Evolutionary conservation across 2,329 filamentous ascomycete species (phyloP), one percentile per base, ranked within the genome.

Genomic region (Juglanconis sp.): DNA sequence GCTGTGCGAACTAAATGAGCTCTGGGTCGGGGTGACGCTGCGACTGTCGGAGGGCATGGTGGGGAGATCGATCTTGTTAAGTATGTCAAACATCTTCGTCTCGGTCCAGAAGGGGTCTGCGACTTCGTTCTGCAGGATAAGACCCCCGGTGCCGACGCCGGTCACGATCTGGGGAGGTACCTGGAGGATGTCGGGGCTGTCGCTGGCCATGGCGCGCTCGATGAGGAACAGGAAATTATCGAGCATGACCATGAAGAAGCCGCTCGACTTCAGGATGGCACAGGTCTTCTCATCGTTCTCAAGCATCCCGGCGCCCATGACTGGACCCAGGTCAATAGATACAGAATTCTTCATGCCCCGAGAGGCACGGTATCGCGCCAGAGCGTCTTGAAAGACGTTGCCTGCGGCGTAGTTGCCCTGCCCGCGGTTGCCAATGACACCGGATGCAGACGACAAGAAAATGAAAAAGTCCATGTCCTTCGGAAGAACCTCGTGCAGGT

Each of bases 391-490:
- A 64, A 80, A 82, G 52, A 71, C 72, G 65, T 84, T 83, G 5
- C 80, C 83, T 0, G 82, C 81, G 2, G 81, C 79, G 63, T 87
- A 87, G 68, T 84, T 85, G 13, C 81, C 78, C 62, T 87, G 84
- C 0, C 82, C 81, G 5, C 80, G 78, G 64, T 80, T 85, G 36
- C 84, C 84, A 53, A 85, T 81, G 8, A 86, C 73, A 38, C 81
- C 81, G 0, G 81, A 76, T 0, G 82, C 77, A 40, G 81, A 83
- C 30, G 83, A 81, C n/a, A 86, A 73, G 36, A 84, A 78, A 47
- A 85, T 66, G 65, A 84, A 82, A 66, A 79, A 75, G 57, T 75
- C 68, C 61, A 75, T 51, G 60, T 66, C 55, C 5, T 40, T 15
- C 31, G 63, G 71, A 10, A 81, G 69, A 13, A 69, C 67, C 11